Evolutionary conservation across 352 stramenopile genomes (phyloP).

Genomic region (Phytophthora syringae): DNA sequence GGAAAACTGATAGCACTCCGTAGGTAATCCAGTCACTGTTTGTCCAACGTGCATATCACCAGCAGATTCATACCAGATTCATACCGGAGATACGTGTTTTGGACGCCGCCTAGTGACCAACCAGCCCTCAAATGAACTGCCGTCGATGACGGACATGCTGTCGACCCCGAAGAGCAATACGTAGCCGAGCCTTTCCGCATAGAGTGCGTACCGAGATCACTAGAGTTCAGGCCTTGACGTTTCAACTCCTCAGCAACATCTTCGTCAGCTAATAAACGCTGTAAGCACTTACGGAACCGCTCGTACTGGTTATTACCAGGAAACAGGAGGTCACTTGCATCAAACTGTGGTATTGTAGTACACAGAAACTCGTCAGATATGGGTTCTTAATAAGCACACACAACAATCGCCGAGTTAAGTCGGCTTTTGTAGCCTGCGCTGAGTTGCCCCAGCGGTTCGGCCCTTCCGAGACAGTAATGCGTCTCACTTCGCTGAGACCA

Average conservation of each 20-base stretch:
- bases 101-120: slow-evolving; percentile 24
- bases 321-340: neutral
- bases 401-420: too few species aligned
- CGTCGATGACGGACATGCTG: slow-evolving; percentile 23
- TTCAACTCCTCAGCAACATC: slow-evolving; percentile 16
- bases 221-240: slow-evolving; percentile 12
- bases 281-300: neutral
- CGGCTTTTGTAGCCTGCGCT: too few species aligned
- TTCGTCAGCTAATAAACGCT: neutral
- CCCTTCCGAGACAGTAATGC: too few species aligned
- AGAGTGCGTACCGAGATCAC: slow-evolving; percentile 31
- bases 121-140: slow-evolving; percentile 21
- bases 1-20: slow-evolving; percentile 15
- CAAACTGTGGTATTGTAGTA: too few species aligned
- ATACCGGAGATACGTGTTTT: slow-evolving; percentile 30
- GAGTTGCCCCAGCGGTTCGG: too few species aligned
- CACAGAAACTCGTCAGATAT: too few species aligned
- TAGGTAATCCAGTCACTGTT: slow-evolving; percentile 16
- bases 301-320: neutral
- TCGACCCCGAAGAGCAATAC: slow-evolving; percentile 25
- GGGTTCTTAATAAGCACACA: too few species aligned
- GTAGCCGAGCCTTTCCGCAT: slow-evolving; percentile 34
- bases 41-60: slow-evolving; percentile 28
- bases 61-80: slow-evolving; percentile 20
- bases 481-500: too few species aligned